Conservation (phyloP, 2,329 filamentous ascomycete species). For the Metarhizium guizhouense region DNA sequence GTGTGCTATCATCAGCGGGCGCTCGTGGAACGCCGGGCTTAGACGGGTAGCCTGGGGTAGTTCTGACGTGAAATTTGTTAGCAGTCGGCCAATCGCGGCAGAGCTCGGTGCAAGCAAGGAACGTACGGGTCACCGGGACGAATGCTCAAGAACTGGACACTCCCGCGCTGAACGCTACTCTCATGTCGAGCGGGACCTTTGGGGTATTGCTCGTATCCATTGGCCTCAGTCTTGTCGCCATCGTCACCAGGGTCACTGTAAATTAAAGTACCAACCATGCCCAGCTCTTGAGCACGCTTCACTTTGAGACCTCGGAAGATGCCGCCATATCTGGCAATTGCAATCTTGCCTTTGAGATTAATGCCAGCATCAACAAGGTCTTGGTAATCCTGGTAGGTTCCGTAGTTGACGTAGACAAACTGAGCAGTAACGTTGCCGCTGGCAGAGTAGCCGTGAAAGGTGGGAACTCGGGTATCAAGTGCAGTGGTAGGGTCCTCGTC, state of each 20-base stretch:
- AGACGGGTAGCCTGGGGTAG: conserved; percentile 88
- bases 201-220: conserved; percentile 73
- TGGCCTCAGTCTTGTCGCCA: conserved; percentile 68
- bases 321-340: conserved; percentile 73
- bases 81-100: neutral
- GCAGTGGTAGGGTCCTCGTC: conserved; percentile 74
- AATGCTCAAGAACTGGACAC: conserved; percentile 69
- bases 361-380: conserved; percentile 70
- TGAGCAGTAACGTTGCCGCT: conserved; percentile 83
- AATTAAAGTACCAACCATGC: conserved; percentile 76
- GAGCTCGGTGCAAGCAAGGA: neutral
- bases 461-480: conserved; percentile 65
- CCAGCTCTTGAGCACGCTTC: conserved; percentile 83
- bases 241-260: conserved; percentile 90
- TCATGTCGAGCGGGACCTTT: conserved; percentile 80
- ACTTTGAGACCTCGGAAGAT: conserved; percentile 88
- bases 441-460: conserved; percentile 91
- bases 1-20: conserved; percentile 60
- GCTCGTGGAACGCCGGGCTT: conserved; percentile 77
- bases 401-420: conserved; percentile 87
- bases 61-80: conserved; percentile 28
- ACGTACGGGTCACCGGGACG: conserved; percentile 58
- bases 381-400: conserved; percentile 77
- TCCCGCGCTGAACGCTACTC: conserved; percentile 83
- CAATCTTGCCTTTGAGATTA: conserved; percentile 74